phyloP scores from a whole-genome alignment of 2,329 filamentous ascomycete genomes.

The Penicillium palitans region DNA sequence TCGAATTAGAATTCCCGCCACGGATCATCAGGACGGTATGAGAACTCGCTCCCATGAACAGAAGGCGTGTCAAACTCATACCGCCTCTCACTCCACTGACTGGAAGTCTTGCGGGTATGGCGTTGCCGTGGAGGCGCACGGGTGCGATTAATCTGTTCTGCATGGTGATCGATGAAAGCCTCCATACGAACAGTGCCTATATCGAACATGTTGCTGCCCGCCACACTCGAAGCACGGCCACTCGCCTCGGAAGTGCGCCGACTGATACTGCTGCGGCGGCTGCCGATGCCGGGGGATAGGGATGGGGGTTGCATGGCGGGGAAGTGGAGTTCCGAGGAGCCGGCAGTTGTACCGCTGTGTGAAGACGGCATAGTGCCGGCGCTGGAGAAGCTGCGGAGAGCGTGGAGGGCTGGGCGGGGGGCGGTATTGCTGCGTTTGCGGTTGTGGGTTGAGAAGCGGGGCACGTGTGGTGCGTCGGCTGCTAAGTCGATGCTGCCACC shows the following conservation, averaged over 20 bases:
- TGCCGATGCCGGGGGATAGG: constrained; percentile 31
- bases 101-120: constrained; percentile 34
- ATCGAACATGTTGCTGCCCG: constrained; percentile 69
- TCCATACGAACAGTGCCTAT: constrained; percentile 96
- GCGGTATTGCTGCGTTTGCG: constrained; percentile 90
- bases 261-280: constrained; percentile 48
- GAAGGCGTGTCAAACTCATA: constrained; percentile 39
- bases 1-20: constrained; percentile 47
- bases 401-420: constrained; percentile 59
- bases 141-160: constrained; percentile 31
- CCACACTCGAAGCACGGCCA: constrained; percentile 46
- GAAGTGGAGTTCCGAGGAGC: constrained; percentile 61
- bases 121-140: constrained; percentile 23
- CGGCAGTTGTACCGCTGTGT: constrained; percentile 58
- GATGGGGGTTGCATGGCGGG: constrained; percentile 28
- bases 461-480: constrained; percentile 54
- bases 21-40: constrained; percentile 46
- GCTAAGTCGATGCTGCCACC: constrained; percentile 34
- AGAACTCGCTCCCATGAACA: constrained; percentile 41
- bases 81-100: constrained; percentile 34
- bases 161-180: constrained; percentile 73
- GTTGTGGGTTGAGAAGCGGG: constrained; percentile 61
- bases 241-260: constrained; percentile 55
- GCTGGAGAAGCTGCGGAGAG: constrained; percentile 74
- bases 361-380: constrained; percentile 40